A percentile compares a stretch with the other conserved stretches of the same genome.
Conservation (phyloP, 345 rosid genomes). For the Litchi chinensis region DNA sequence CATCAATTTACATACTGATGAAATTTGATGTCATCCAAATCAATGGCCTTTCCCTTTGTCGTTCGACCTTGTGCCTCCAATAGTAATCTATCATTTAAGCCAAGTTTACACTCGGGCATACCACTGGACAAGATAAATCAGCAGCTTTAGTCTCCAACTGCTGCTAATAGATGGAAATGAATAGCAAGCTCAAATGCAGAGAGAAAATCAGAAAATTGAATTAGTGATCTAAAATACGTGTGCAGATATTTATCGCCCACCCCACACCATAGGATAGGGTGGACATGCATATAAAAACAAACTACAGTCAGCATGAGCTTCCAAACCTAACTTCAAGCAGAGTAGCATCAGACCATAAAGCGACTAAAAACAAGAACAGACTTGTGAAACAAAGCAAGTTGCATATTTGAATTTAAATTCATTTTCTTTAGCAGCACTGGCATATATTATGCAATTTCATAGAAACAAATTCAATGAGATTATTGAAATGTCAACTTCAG, state of each 20-base stretch:
- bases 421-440: neutral
- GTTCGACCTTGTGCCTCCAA: conserved; percentile 96
- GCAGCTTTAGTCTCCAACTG: conserved; percentile 7
- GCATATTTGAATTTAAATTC: neutral
- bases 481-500: neutral
- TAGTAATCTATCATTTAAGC: conserved; percentile 89
- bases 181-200: neutral
- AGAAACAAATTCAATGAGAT: conserved; percentile 2
- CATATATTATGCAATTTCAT: neutral
- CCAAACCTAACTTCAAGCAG: neutral
- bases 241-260: neutral
- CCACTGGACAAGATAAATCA: conserved; percentile 56
- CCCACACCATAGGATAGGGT: neutral
- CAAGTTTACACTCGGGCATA: conserved; percentile 99
- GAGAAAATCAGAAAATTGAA: conserved; percentile 6
- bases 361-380: conserved; percentile 13
- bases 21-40: conserved; percentile 95
- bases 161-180: conserved; percentile 14
- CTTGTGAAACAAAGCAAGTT: conserved; percentile 5
- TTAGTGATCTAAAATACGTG: neutral
- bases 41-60: conserved; percentile 94
- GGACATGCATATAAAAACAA: neutral
- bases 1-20: conserved; percentile 65
- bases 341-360: neutral
- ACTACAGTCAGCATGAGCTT: neutral